These are phyloP conservation scores for Fagopyrum homotropicum DNA, from an alignment of 148 eudicot genomes.

Conservation along the genomic window DNA sequence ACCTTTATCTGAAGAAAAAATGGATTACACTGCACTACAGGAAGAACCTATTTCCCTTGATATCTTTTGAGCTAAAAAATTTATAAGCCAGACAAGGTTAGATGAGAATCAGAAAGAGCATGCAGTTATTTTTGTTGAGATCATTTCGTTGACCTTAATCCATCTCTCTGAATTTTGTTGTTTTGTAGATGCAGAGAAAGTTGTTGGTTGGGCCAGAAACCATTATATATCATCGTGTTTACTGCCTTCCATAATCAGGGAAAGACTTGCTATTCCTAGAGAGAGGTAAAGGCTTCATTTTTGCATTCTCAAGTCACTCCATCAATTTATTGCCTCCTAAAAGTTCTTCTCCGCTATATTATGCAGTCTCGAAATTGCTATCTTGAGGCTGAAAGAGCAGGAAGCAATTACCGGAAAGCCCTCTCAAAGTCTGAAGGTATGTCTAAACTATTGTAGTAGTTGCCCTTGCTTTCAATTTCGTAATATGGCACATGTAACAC, in stretches of 20 bases:
- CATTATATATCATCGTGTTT: conserved; percentile 71
- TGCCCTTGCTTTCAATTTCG: neutral
- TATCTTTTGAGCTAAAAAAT: too few relatives aligned
- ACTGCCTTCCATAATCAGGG: conserved; percentile 62
- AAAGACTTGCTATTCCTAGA: conserved; percentile 56
- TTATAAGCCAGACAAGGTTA: neutral
- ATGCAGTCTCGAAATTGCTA: conserved; percentile 75
- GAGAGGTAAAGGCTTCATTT: conserved; percentile 47
- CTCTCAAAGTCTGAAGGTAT: conserved; percentile 74
- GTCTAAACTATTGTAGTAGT: neutral
- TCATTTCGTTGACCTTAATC: neutral
- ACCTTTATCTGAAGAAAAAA: too few relatives aligned
- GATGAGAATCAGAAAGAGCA: neutral
- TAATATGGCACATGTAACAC: neutral
- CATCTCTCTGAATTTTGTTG: neutral
- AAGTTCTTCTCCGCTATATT: neutral
- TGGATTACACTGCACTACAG: too few relatives aligned
- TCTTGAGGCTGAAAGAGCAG: conserved; percentile 72
- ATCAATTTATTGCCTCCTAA: neutral
- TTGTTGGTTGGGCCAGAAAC: conserved; percentile 97
- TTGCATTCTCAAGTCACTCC: neutral
- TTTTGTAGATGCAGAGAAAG: conserved; percentile 74
- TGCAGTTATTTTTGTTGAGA: neutral
- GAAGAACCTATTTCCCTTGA: too few relatives aligned
- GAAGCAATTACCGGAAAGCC: conserved; percentile 70